Evolutionary conservation across 805 yeast genomes (phyloP).

Genomic region (Debaryomyces prosopidis): DNA sequence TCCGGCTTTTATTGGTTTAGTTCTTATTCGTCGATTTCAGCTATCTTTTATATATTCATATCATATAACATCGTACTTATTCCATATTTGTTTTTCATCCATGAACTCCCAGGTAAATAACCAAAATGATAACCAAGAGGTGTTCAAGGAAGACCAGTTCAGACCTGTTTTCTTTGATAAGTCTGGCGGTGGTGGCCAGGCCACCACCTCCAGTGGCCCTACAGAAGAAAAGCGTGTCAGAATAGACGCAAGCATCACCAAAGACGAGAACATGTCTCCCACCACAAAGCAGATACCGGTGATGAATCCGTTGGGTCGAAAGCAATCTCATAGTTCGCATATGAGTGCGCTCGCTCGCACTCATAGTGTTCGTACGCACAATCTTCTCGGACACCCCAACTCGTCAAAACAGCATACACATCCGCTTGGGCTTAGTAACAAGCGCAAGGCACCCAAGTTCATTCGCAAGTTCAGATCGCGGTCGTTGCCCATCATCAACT

Average conservation of each 20-base stretch:
- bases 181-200: conserved; percentile 8
- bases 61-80: neutral
- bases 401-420: conserved; percentile 10
- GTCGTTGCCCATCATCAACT: conserved; percentile 43
- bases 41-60: neutral
- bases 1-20: neutral
- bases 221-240: conserved; percentile 22
- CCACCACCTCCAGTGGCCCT: conserved; percentile 7
- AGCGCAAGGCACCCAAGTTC: conserved; percentile 31
- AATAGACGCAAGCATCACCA: conserved; percentile 12
- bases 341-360: neutral
- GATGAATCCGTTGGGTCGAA: neutral
- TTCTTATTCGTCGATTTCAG: neutral
- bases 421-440: conserved; percentile 6
- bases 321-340: neutral
- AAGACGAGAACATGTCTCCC: conserved; percentile 2
- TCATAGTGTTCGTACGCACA: conserved; percentile 3
- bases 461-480: conserved; percentile 38
- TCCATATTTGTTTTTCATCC: neutral
- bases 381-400: conserved; percentile 12
- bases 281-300: conserved; percentile 4
- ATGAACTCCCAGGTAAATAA: conserved; percentile 35
- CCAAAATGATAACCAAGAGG: conserved; percentile 30
- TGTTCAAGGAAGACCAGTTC: conserved; percentile 31
- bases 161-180: conserved; percentile 33